Evolutionary conservation across 2,329 filamentous ascomycete genomes (phyloP), one percentile per base, ranked within the genome.

Genomic region (Diaporthe batatas): DNA sequence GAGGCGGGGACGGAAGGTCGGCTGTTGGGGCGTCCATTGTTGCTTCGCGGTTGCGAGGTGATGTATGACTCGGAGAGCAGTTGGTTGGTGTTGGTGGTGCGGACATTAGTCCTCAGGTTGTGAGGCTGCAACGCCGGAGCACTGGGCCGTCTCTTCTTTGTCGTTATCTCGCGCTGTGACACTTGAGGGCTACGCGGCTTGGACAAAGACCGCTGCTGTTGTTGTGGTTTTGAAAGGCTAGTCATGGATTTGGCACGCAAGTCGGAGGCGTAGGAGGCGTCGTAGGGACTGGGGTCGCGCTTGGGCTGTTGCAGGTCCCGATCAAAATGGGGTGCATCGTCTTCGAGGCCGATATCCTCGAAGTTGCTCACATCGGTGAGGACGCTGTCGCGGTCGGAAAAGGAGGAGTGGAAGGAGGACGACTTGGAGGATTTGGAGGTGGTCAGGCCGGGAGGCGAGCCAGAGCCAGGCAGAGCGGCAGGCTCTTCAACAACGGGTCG

Each of bases 291-390:
- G 16, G 81, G 82, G 72, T 76, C 78, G 72, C 78, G 75, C 76
- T 84, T 86, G 73, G 80, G 73, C 71, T 82, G 80, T 21, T 80
- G 72, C 59, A 81, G 78, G 58, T 82, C 79, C 29, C 80, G 78
- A 29, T 79, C 76, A 64, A 82, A 79, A 42, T 78, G 72, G 21
- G 82, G 77, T 68, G 80, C 76, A 49, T 87, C 86, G 75, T 95
- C 91, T 77, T 95, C 92, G 39, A 98, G 90, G 16, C 93, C 94
- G 80, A 98, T 98, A 76, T 98, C 96, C 81, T 98, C 96, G 78
- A 98, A 98, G 81, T 98, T 91, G 75, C 91, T 91, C 72, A 92
- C 89, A 79, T 97, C 94, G 68, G 91, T 88, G 58, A 93, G 85
- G 67, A 91, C 88, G 76, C 88, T 90, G 79, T 92, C 91, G 77